Evolutionary conservation across 2,329 filamentous ascomycete species (phyloP).

Genomic region (Ophioceras dolichostomum): DNA sequence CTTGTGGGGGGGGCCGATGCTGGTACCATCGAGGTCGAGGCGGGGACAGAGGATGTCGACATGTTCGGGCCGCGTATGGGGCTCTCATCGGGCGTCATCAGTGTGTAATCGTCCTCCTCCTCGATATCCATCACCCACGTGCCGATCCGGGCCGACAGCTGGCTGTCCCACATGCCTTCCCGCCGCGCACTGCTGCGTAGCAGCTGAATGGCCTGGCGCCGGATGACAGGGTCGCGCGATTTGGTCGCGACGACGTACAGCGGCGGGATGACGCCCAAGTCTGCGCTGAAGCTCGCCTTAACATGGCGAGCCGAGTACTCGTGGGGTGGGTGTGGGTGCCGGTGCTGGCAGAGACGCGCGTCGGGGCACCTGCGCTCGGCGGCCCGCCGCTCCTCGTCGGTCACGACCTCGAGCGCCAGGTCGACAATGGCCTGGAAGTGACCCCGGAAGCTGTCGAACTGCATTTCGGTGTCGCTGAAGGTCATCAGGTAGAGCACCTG

Average conservation of each 20-base stretch:
- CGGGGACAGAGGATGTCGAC: not conserved
- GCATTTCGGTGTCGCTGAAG: constrained; percentile 44
- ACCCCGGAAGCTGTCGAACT: constrained; percentile 41
- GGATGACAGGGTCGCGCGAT: constrained; percentile 43
- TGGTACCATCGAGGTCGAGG: not conserved
- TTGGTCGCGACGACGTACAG: constrained; percentile 56
- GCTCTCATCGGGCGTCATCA: constrained; percentile 15
- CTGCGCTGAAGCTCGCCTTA: constrained; percentile 50
- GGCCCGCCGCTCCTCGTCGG: constrained; percentile 41
- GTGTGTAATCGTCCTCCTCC: constrained; percentile 26
- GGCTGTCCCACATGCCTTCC: constrained; percentile 60
- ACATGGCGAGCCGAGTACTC: constrained; percentile 36
- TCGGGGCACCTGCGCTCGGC: constrained; percentile 31
- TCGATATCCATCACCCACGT: constrained; percentile 43
- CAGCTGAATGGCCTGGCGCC: constrained; percentile 49
- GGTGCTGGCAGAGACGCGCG: constrained; percentile 29
- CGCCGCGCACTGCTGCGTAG: constrained; percentile 46
- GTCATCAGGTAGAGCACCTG: constrained; percentile 46
- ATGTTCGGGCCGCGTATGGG: constrained; percentile 7
- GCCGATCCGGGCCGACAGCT: constrained; percentile 41
- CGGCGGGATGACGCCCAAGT: constrained; percentile 51
- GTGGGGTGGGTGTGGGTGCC: constrained; percentile 18
- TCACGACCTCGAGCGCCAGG: constrained; percentile 45
- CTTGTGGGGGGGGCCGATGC: not conserved
- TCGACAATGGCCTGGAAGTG: constrained; percentile 44